Conservation (phyloP, 2,329 filamentous ascomycete species). For the Neonectria neomacrospora region DNA sequence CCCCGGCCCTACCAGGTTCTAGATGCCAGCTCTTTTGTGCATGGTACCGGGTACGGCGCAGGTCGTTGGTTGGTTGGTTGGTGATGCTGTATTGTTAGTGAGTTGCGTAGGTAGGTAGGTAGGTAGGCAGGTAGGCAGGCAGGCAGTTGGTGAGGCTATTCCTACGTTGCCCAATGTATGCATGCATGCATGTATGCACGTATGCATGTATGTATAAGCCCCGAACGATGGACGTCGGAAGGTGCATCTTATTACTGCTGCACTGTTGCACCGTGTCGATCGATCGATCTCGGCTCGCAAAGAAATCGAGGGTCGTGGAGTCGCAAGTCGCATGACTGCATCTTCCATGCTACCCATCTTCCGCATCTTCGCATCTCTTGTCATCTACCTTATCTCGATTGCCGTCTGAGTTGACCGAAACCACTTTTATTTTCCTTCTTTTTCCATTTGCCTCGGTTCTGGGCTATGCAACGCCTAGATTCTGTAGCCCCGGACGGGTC, state of each 20-base stretch:
- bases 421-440: not conserved
- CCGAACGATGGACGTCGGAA: conserved; percentile 19
- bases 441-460: not conserved
- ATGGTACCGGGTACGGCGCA: not conserved
- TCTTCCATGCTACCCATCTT: too few relatives aligned
- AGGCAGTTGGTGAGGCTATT: not conserved
- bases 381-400: not conserved
- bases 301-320: not conserved
- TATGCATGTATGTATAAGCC: too few relatives aligned
- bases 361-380: not conserved
- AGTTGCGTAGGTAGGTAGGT: too few relatives aligned
- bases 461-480: not conserved
- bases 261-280: not conserved
- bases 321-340: not conserved
- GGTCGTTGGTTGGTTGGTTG: too few relatives aligned
- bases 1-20: not conserved
- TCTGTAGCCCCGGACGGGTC: too few relatives aligned
- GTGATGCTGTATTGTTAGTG: too few relatives aligned
- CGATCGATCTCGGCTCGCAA: not conserved
- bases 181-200: not conserved
- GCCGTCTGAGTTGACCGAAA: not conserved
- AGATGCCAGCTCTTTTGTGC: conserved; percentile 13
- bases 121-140: too few relatives aligned
- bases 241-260: not conserved
- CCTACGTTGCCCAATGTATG: not conserved